Conservation (phyloP, 768 basidiomycete species). For the Hygrocybe coccinea region DNA sequence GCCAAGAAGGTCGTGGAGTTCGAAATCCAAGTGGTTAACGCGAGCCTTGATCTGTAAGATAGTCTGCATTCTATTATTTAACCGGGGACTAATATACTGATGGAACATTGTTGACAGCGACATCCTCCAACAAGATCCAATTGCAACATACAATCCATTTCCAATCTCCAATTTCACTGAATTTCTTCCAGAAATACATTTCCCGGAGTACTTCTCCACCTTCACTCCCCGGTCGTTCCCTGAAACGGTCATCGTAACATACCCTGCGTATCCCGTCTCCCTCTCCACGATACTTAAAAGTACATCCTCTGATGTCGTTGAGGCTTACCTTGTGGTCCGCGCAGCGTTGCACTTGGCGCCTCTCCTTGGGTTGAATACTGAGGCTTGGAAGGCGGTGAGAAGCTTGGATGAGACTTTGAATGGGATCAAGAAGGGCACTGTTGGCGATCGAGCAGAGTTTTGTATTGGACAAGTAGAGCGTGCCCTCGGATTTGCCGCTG, state of each 20-base stretch:
- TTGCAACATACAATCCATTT: constrained; percentile 84
- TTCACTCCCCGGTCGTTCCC: constrained; percentile 79
- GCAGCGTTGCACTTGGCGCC: constrained; percentile 64
- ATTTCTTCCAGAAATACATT: constrained; percentile 70
- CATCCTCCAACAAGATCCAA: constrained; percentile 70
- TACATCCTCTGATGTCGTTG: constrained; percentile 66
- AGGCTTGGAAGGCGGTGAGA: constrained; percentile 73
- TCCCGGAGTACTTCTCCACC: constrained; percentile 79
- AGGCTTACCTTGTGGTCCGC: constrained; percentile 83
- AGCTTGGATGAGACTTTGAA: constrained; percentile 64
- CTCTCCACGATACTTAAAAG: constrained; percentile 64
- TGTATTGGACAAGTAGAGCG: constrained; percentile 71
- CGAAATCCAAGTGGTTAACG: constrained; percentile 71
- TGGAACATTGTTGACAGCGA: constrained; percentile 39
- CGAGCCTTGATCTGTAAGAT: constrained; percentile 73
- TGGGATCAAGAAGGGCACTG: constrained; percentile 83
- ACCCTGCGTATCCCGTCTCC: constrained; percentile 68
- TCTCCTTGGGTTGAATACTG: constrained; percentile 68
- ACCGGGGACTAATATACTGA: neutral
- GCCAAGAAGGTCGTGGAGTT: constrained; percentile 71
- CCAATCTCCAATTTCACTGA: constrained; percentile 63
- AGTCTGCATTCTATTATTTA: neutral
- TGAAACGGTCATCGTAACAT: constrained; percentile 71
- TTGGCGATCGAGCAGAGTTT: constrained; percentile 78
- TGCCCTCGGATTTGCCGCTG: constrained; percentile 82